phyloP scores from a whole-genome alignment of 192 early-diverging fungal species.

The Spinellus fusiger region DNA sequence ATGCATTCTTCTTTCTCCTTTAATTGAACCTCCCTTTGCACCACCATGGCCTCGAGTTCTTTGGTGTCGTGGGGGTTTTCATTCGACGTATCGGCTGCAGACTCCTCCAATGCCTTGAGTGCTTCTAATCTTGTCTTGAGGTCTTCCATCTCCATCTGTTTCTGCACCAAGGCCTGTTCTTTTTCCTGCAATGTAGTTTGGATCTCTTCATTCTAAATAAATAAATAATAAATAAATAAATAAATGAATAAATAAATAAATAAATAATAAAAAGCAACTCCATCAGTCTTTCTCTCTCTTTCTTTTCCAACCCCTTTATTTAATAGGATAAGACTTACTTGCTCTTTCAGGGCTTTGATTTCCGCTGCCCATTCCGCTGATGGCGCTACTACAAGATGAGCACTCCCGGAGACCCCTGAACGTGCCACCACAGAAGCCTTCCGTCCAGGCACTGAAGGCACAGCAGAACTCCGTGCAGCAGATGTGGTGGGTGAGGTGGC shows the following conservation, averaged over 20 bases:
- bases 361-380: constrained; percentile 8
- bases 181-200: no score
- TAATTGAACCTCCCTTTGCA: background rate
- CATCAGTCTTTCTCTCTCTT: constrained; percentile 1
- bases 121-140: constrained; percentile 1
- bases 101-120: background rate
- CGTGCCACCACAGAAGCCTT: background rate
- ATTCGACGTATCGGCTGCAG: no score
- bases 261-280: background rate
- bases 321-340: no score
- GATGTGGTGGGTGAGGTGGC: background rate
- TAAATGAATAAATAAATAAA: no score
- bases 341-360: constrained; percentile 11
- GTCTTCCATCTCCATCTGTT: constrained; percentile 7
- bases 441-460: background rate
- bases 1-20: background rate
- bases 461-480: background rate
- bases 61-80: no score
- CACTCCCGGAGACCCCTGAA: background rate
- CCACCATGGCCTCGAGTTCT: background rate
- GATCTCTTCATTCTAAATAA: background rate
- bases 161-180: no score
- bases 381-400: background rate
- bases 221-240: background rate
- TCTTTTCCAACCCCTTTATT: no score